phyloP scores from a whole-genome alignment of 345 rosid species.

The Melastoma malabathricum region DNA sequence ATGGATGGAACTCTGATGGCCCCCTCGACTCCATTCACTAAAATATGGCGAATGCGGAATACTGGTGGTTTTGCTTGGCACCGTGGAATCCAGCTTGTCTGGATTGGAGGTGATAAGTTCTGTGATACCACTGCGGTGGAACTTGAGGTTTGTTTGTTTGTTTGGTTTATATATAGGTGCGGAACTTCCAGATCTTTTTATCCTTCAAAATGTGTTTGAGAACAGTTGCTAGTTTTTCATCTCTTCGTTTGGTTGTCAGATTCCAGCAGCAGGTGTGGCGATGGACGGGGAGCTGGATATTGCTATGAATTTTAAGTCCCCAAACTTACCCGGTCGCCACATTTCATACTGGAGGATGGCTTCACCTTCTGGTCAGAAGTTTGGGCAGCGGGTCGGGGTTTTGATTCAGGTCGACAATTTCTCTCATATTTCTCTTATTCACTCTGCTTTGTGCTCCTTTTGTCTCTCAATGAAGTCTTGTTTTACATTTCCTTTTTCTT shows the following conservation, averaged over 20 bases:
- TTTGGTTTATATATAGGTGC: neutral
- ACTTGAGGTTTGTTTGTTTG: slow-evolving; percentile 35
- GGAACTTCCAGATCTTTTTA: neutral
- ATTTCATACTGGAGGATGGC: slow-evolving; percentile 89
- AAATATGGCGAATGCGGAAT: slow-evolving; percentile 91
- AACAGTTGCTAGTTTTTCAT: neutral
- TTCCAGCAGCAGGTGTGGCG: slow-evolving; percentile 52
- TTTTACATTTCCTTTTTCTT: too few species aligned
- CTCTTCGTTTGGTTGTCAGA: slow-evolving; percentile 21
- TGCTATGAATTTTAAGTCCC: slow-evolving; percentile 68
- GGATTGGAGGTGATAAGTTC: slow-evolving; percentile 74
- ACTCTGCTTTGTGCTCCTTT: neutral
- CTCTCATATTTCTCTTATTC: neutral
- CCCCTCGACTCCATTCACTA: slow-evolving; percentile 63
- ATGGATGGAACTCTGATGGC: slow-evolving; percentile 71
- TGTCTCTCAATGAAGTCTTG: neutral
- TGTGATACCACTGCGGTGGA: slow-evolving; percentile 24
- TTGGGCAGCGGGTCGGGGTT: slow-evolving; percentile 97
- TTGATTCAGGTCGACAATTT: slow-evolving; percentile 41
- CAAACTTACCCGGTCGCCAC: slow-evolving; percentile 63
- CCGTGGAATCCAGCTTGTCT: slow-evolving; percentile 43
- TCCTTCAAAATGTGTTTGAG: neutral
- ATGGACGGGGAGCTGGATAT: slow-evolving; percentile 54
- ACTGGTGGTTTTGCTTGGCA: slow-evolving; percentile 62
- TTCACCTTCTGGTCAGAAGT: slow-evolving; percentile 45